Evolutionary conservation across 2,329 filamentous ascomycete species (phyloP).

Genomic region (Phyllosticta citrichinensis): DNA sequence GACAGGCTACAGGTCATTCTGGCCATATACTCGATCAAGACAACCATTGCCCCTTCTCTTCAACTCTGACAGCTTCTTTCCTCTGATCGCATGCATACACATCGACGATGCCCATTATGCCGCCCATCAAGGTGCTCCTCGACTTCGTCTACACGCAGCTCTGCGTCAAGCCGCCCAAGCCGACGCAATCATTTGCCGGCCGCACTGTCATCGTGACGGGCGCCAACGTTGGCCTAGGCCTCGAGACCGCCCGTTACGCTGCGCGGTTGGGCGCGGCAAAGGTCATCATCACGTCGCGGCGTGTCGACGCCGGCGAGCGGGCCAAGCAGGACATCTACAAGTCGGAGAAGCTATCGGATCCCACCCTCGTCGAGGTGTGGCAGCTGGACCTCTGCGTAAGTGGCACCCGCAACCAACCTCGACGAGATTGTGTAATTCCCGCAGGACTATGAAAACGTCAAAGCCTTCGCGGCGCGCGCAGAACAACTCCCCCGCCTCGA

Average conservation of each 20-base stretch:
- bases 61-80: background rate
- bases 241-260: slow-evolving; percentile 36
- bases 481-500: slow-evolving; percentile 23
- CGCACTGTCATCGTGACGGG: slow-evolving; percentile 40
- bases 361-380: slow-evolving; percentile 35
- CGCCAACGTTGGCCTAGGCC: slow-evolving; percentile 38
- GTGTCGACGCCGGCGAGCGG: slow-evolving; percentile 32
- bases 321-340: slow-evolving; percentile 33
- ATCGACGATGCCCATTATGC: background rate
- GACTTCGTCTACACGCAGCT: slow-evolving; percentile 32
- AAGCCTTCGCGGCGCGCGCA: slow-evolving; percentile 21
- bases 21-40: background rate
- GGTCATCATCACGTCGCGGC: slow-evolving; percentile 38
- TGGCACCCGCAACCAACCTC: no score
- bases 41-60: background rate
- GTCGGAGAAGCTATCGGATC: slow-evolving; percentile 17
- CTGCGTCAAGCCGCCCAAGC: slow-evolving; percentile 24
- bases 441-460: slow-evolving; percentile 27
- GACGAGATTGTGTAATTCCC: slow-evolving; percentile 15
- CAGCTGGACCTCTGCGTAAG: slow-evolving; percentile 25
- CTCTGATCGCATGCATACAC: background rate
- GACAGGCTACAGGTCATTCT: background rate
- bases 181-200: slow-evolving; percentile 20
- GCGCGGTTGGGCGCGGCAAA: slow-evolving; percentile 29
- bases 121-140: background rate